Conservation (phyloP, 106 monocot genomes). For the Alisma plantagoaquatica region DNA sequence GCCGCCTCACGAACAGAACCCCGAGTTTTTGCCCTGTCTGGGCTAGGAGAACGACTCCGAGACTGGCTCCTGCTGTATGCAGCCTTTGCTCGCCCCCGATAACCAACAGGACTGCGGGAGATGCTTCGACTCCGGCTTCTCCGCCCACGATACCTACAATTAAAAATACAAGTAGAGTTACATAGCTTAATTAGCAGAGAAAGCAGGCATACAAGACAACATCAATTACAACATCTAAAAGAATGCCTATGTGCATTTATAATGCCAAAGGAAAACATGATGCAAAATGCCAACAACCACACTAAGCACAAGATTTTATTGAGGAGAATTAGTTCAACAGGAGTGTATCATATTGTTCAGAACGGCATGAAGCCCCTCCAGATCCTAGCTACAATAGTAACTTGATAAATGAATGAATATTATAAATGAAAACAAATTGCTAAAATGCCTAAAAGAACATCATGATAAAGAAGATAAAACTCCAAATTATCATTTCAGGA, state of each 20-base stretch:
- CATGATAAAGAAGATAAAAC: too few species aligned
- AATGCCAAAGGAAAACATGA: not conserved
- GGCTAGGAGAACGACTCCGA: conserved; percentile 41
- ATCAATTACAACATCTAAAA: too few species aligned
- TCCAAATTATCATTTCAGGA: too few species aligned
- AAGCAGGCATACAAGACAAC: too few species aligned
- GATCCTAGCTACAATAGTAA: too few species aligned
- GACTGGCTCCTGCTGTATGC: conserved; percentile 44
- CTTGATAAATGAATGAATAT: too few species aligned
- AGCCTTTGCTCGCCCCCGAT: conserved; percentile 35
- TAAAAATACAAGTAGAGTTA: not conserved
- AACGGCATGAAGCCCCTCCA: too few species aligned
- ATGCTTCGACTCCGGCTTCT: conserved; percentile 64
- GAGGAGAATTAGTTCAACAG: not conserved
- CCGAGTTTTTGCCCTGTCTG: conserved; percentile 23
- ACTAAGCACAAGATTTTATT: not conserved
- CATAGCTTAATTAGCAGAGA: too few species aligned
- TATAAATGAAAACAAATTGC: too few species aligned
- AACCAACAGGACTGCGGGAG: conserved; percentile 65
- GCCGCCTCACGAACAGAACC: not conserved
- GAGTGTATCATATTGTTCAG: too few species aligned
- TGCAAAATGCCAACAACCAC: not conserved
- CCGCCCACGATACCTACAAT: conserved; percentile 17
- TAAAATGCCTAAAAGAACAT: too few species aligned
- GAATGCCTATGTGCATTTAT: not conserved